Evolutionary conservation across 2,329 filamentous ascomycete species (phyloP).

Genomic region (Colletotrichum chrysophilum): DNA sequence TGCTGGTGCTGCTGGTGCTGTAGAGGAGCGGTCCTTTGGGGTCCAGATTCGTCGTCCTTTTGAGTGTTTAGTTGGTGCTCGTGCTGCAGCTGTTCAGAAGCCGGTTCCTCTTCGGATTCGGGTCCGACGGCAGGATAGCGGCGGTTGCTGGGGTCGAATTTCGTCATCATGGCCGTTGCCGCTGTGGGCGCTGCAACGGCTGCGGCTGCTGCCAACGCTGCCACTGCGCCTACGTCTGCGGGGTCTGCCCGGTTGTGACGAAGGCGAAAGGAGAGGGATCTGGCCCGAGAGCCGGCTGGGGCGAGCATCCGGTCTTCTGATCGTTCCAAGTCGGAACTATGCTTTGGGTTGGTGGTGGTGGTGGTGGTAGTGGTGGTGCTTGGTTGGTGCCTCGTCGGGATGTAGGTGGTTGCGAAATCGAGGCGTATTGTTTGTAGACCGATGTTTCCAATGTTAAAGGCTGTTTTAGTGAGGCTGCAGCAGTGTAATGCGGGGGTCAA

Average conservation of each 20-base stretch:
- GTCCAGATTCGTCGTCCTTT: not conserved
- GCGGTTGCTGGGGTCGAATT: not conserved
- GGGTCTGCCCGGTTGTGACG: constrained; percentile 9
- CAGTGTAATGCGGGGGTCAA: not conserved
- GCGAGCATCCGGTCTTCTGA: constrained; percentile 9
- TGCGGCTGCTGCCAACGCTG: not conserved
- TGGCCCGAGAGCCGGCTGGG: constrained; percentile 9
- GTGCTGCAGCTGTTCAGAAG: not conserved
- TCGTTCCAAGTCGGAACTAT: not conserved
- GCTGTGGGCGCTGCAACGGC: not conserved
- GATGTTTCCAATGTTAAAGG: not conserved
- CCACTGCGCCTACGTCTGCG: not conserved
- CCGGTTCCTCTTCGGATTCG: not conserved
- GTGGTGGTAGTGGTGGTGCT: not conserved
- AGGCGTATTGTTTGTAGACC: not conserved
- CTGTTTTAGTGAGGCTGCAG: not conserved
- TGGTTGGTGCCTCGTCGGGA: not conserved
- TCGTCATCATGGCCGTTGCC: constrained; percentile 17
- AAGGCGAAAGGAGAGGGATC: constrained; percentile 7
- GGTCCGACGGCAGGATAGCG: not conserved
- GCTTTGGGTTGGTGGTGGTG: not conserved
- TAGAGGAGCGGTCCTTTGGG: not conserved
- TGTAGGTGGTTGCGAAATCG: not conserved
- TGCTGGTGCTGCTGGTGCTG: not conserved
- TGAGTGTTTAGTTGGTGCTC: not conserved